Evolutionary conservation across 768 basidiomycete genomes (phyloP).

Genomic region (Royoungia palumana): DNA sequence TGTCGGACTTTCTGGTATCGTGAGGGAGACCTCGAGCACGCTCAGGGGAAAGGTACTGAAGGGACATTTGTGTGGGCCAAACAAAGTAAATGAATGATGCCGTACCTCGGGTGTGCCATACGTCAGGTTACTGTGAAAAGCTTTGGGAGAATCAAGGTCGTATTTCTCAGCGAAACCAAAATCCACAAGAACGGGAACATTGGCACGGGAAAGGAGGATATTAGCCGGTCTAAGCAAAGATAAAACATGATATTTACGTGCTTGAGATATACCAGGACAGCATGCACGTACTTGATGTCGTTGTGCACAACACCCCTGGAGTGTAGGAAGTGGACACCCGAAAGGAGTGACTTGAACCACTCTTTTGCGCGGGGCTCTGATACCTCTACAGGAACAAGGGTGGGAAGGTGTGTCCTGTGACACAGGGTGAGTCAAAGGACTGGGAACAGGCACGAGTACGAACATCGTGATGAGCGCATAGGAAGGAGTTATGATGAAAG

Average conservation of each 20-base stretch:
- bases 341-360: constrained; percentile 82
- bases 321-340: constrained; percentile 82
- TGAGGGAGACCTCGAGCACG: constrained; percentile 85
- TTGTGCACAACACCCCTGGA: constrained; percentile 84
- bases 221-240: constrained; percentile 71
- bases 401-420: constrained; percentile 80
- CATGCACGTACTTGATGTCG: constrained; percentile 76
- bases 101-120: constrained; percentile 89
- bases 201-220: constrained; percentile 76
- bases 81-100: not conserved
- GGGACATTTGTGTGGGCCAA: not conserved
- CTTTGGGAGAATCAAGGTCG: constrained; percentile 55
- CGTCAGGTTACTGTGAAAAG: constrained; percentile 78
- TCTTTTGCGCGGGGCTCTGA: constrained; percentile 69
- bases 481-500: constrained; percentile 89
- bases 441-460: constrained; percentile 30
- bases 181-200: constrained; percentile 87
- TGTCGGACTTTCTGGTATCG: constrained; percentile 89
- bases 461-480: constrained; percentile 93
- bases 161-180: constrained; percentile 96
- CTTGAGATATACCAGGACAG: not conserved
- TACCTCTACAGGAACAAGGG: constrained; percentile 84
- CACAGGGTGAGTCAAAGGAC: constrained; percentile 6
- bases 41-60: constrained; percentile 87
- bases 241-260: not conserved